Base-by-base conservation (phyloP, 2,329 filamentous ascomycete genomes). In the Penicillium verrucosum region DNA sequence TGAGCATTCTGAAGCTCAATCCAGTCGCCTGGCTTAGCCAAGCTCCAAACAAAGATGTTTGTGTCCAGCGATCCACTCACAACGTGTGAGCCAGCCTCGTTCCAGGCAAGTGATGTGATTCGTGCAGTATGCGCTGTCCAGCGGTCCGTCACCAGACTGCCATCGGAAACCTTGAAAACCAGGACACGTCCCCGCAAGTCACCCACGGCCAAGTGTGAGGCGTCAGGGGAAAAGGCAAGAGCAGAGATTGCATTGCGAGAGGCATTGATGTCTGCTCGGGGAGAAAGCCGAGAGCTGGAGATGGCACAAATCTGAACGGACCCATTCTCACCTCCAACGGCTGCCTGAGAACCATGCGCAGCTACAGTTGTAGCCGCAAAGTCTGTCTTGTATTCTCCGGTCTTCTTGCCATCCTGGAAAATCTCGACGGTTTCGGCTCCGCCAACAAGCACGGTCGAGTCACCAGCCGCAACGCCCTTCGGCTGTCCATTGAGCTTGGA, bases 41-140 rank as follows among this genome's bases (percentile, higher is more conserved):
- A 75, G 72, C 90, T 96, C 91, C 94, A 99, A 30, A 96, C 86
- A 71, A 90, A 92, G 21, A 99, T 83, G 68, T 96, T 92, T 0
- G 93, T 97, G 72, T 99, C 94, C 48, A 99, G 78, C 44, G 86
- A 88, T 12, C 92, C 93, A 71, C 89, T 96, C 21, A 86, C 90
- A 3, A 92, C 87, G 70, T 92, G 89, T 23, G 87, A 88, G 12
- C 88, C 89, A 18, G 84, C 83, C 18, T 82, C 79, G 67, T 92
- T 90, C 94, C 94, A 99, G 14, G 87, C 80, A 54, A 90, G 80
- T 45, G 80, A 81, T 14, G 85, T 88, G 45, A 90, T 82, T 45
- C 87, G 81, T 8, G 82, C 86, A 1, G 86, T 89, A 67, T 90
- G 88, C 14, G 86, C 86, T 2, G 84, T 86, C 88, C 88, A 90